Percentiles rank a stretch among this genome's conserved stretches.
phyloP scores from a whole-genome alignment of 2,329 filamentous ascomycete species.

The Xylariomycetidae sp. region DNA sequence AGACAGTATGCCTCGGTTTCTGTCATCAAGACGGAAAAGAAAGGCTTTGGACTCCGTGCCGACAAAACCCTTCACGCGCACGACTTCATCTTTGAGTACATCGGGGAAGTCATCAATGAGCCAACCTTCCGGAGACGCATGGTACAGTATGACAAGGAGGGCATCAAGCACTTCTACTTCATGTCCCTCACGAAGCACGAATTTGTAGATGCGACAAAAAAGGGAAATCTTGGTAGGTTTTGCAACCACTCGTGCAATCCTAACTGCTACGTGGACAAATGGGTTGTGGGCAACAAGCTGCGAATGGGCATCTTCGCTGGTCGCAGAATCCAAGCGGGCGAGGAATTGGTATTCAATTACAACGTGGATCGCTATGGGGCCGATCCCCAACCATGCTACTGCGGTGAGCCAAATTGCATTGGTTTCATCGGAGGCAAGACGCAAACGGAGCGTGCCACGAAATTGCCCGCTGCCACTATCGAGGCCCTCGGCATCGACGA shows the following conservation, averaged over 20 bases:
- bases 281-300: constrained; percentile 94
- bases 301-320: constrained; percentile 98
- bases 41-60: constrained; percentile 86
- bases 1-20: constrained; percentile 87
- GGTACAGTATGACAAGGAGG: constrained; percentile 89
- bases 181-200: constrained; percentile 97
- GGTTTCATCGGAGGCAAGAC: constrained; percentile 98
- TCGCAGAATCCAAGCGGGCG: constrained; percentile 77
- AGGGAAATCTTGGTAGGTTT: constrained; percentile 91
- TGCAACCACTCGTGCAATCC: constrained; percentile 99
- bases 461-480: constrained; percentile 81
- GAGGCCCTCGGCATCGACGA: constrained; percentile 96
- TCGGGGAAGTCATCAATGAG: constrained; percentile 97
- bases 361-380: constrained; percentile 98
- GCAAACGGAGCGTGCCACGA: constrained; percentile 91
- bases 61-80: constrained; percentile 72
- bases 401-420: constrained; percentile 87
- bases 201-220: constrained; percentile 96
- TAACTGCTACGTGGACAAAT: constrained; percentile 99
- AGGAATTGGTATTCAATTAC: constrained; percentile 98
- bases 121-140: constrained; percentile 83
- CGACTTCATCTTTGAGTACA: constrained; percentile 97
- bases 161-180: constrained; percentile 99
- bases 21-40: constrained; percentile 97
- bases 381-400: constrained; percentile 95